A percentile compares a stretch with the other conserved stretches of the same genome.
phyloP scores from a whole-genome alignment of 202 grass and related monocot species.

The Schoenoplectus triqueter region DNA sequence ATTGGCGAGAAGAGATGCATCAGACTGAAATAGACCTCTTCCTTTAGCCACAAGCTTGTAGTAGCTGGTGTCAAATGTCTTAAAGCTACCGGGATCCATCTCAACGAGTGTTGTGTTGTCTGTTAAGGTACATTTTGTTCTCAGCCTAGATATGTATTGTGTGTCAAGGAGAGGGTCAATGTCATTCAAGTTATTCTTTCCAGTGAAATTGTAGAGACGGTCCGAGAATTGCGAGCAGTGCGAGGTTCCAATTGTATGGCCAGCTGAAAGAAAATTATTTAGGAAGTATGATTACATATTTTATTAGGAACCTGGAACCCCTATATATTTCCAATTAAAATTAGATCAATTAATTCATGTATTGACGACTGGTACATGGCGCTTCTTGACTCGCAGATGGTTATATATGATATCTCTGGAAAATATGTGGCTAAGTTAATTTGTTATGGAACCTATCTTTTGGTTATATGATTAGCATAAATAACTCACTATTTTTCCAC shows the following conservation, averaged over 20 bases:
- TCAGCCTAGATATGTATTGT: slow-evolving; percentile 56
- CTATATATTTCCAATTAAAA: background rate
- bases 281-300: slow-evolving; percentile 19
- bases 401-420: background rate
- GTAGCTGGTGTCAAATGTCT: slow-evolving; percentile 74
- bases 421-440: background rate
- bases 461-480: background rate
- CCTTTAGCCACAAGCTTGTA: slow-evolving; percentile 59
- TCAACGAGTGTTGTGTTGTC: slow-evolving; percentile 69
- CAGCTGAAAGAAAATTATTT: slow-evolving; percentile 39
- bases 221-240: slow-evolving; percentile 77
- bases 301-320: background rate
- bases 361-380: background rate
- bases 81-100: slow-evolving; percentile 89
- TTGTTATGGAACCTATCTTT: background rate
- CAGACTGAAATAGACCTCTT: slow-evolving; percentile 80
- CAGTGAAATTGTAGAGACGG: slow-evolving; percentile 84
- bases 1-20: slow-evolving; percentile 69
- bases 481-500: background rate
- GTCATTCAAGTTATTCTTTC: slow-evolving; percentile 56
- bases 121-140: slow-evolving; percentile 57
- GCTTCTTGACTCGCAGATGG: background rate
- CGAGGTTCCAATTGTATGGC: slow-evolving; percentile 79
- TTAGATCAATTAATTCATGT: background rate
- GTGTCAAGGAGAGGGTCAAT: slow-evolving; percentile 57